Base-by-base conservation (phyloP, 495 filamentous ascomycete genomes). In the Daldinia caldariorum region DNA sequence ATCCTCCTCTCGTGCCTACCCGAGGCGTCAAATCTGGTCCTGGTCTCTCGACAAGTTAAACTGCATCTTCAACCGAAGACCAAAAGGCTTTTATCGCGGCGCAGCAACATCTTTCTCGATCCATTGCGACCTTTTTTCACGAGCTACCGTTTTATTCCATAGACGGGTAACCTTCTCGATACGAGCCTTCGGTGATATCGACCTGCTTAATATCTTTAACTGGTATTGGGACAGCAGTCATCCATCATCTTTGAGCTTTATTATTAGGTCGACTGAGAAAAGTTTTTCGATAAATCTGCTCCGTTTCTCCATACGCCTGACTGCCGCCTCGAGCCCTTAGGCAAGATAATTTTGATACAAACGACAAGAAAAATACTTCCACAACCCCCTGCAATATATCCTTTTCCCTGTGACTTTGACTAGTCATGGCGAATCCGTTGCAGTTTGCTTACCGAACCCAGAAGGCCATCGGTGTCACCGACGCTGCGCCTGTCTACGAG, bases 371-470 rank as follows among this genome's bases (percentile, higher is more conserved):
- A n/a, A 62, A 69, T 58, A 72, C 45, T 38, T 18, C 54, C 65
- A 45, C 29, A 54, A 50, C 62, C 53, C 62, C 53, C 61, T 73
- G 70, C 70, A 72, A 71, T 56, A 18, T 50, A 45, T 8, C 63
- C 14, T 63, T 71, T 56, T 76, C 72, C 72, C 89, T 90, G 89
- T 91, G 89, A 81, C 89, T 91, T 91, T 91, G 71, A 88, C 84
- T 92, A 91, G 89, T 88, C 87, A 97, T 97, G 94, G 91, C 93
- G 75, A 88, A 79, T 84, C 89, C 91, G 69, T 90, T 92, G 80
- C 94, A 97, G 88, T 89, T 97, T 87, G 92, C 92, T 76, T 97
- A 91, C 86, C 92, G 95, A 77, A 97, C 95, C 79, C 89, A 94
- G 81, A 97, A 97, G 88, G 91, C 89, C 71, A 93, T 99, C 84